These are phyloP conservation scores for Silene vulgaris DNA, from an alignment of 179 eudicot species.

Conservation along the genomic window DNA sequence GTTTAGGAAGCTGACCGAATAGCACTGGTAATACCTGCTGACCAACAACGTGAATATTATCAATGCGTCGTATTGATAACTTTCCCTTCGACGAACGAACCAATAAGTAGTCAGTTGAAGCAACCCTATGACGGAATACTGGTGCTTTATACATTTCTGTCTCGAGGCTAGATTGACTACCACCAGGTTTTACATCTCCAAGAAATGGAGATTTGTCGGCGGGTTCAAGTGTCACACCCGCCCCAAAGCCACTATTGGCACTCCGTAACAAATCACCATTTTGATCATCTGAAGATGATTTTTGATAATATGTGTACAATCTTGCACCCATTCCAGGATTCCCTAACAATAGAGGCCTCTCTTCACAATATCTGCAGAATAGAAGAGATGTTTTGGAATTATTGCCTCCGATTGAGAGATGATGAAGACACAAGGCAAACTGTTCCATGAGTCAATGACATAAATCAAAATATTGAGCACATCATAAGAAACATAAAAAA, in stretches of 20 bases:
- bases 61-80: constrained; percentile 86
- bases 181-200: constrained; percentile 89
- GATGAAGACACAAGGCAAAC: constrained; percentile 1
- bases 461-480: background rate
- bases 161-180: constrained; percentile 80
- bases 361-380: constrained; percentile 81
- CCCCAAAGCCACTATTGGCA: constrained; percentile 57
- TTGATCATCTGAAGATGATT: constrained; percentile 75
- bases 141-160: constrained; percentile 97
- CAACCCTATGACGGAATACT: constrained; percentile 72
- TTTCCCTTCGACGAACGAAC: constrained; percentile 95
- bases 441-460: background rate
- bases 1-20: background rate
- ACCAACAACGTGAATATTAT: constrained; percentile 85
- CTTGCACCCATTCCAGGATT: constrained; percentile 97
- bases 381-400: constrained; percentile 8
- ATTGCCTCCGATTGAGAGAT: background rate
- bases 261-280: constrained; percentile 57
- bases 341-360: constrained; percentile 89
- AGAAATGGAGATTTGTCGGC: constrained; percentile 97
- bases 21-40: constrained; percentile 61
- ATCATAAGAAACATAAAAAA: background rate
- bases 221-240: constrained; percentile 75
- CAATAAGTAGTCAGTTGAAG: constrained; percentile 84
- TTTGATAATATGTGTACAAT: constrained; percentile 89